Conservation (phyloP, 805 yeast genomes). For the Metschnikowia kunwiensis region DNA sequence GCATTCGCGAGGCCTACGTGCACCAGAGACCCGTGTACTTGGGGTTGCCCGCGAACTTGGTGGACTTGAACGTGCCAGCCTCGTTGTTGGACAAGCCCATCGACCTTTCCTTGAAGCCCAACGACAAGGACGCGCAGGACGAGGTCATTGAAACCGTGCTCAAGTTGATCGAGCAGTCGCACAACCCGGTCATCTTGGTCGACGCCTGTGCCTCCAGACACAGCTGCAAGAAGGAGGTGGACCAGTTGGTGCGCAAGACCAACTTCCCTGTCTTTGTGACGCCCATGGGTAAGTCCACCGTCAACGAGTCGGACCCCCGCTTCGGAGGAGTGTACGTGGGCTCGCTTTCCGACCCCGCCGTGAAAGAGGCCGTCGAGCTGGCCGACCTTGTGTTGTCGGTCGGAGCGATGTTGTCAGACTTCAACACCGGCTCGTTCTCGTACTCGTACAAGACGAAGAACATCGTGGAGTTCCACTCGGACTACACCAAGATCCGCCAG, state of each 20-base stretch:
- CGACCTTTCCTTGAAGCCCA: slow-evolving; percentile 54
- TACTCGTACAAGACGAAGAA: slow-evolving; percentile 72
- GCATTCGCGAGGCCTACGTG: slow-evolving; percentile 67
- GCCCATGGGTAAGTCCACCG: slow-evolving; percentile 85
- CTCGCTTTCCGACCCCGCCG: slow-evolving; percentile 69
- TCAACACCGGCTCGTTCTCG: slow-evolving; percentile 86
- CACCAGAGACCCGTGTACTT: slow-evolving; percentile 79
- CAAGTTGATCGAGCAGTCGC: slow-evolving; percentile 52
- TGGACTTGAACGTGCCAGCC: slow-evolving; percentile 60
- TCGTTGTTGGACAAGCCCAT: slow-evolving; percentile 59
- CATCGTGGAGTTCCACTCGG: slow-evolving; percentile 76
- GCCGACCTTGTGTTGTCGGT: slow-evolving; percentile 74
- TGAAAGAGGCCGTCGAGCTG: slow-evolving; percentile 66
- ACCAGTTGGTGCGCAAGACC: slow-evolving; percentile 58
- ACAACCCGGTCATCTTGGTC: slow-evolving; percentile 71
- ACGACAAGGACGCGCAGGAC: slow-evolving; percentile 58
- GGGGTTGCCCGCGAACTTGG: slow-evolving; percentile 80
- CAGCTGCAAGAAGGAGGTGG: slow-evolving; percentile 61
- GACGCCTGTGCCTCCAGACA: slow-evolving; percentile 89
- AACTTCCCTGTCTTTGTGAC: slow-evolving; percentile 82
- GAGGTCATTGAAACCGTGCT: slow-evolving; percentile 56
- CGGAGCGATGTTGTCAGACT: slow-evolving; percentile 83
- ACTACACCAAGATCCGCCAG: slow-evolving; percentile 64
- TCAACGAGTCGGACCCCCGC: slow-evolving; percentile 54
- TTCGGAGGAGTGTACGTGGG: slow-evolving; percentile 88